These are phyloP conservation scores for Leccinum barrowsii DNA, from an alignment of 768 basidiomycete genomes.

Conservation along the genomic window DNA sequence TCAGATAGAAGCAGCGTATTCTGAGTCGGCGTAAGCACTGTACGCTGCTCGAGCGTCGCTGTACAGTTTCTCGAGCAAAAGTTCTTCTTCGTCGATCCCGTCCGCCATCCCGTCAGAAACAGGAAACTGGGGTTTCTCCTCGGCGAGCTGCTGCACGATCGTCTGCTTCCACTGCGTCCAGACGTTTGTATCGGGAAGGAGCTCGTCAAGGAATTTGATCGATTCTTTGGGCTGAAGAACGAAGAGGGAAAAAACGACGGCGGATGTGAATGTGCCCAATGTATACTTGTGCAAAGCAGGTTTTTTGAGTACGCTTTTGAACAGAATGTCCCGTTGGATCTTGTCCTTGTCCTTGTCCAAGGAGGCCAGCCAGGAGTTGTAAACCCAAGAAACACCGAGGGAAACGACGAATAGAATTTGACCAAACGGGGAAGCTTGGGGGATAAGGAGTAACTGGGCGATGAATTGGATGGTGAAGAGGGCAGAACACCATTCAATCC, in stretches of 20 bases:
- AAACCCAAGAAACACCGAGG: no score
- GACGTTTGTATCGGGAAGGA: conserved; percentile 5
- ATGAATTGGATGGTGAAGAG: conserved; percentile 23
- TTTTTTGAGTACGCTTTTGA: no score
- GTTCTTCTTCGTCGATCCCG: background rate
- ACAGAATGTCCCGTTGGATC: no score
- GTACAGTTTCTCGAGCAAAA: background rate
- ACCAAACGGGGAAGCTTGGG: conserved; percentile 1
- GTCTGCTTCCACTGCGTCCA: conserved; percentile 7
- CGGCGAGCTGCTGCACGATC: background rate
- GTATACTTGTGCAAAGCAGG: background rate
- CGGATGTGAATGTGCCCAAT: conserved; percentile 3
- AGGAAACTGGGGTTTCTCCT: background rate
- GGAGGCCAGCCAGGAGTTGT: no score
- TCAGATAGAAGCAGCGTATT: no score
- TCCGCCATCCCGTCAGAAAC: background rate
- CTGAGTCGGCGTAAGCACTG: no score
- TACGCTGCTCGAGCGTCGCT: no score
- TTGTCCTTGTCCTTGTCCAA: no score
- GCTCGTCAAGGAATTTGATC: conserved; percentile 1
- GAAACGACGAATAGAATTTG: background rate
- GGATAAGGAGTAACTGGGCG: conserved; percentile 27
- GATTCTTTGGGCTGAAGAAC: conserved; percentile 2
- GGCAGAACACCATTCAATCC: conserved; percentile 10
- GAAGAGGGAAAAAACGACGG: conserved; percentile 1